Evolutionary conservation across 163 green algal genomes (phyloP).

Genomic region (Coccomyxa subellipsoidea): DNA sequence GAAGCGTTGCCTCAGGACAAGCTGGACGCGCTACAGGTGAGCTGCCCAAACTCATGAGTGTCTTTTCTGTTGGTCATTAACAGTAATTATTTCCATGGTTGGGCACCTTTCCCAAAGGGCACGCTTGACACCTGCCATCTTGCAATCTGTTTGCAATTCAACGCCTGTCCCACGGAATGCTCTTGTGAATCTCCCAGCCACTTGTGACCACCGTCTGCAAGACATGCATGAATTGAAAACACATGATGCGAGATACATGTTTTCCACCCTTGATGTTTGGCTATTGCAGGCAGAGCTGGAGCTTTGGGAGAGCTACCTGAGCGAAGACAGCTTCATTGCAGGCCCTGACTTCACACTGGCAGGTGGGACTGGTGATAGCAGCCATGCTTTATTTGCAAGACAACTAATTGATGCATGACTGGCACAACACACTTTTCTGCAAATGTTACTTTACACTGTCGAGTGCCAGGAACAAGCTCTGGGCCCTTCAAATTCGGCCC

Average conservation of each 20-base stretch:
- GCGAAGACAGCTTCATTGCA: slow-evolving; percentile 14
- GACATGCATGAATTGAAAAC: neutral
- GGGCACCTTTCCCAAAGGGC: too few species aligned
- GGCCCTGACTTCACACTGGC: slow-evolving; percentile 22
- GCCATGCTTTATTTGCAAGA: too few species aligned
- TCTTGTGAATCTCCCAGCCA: too few species aligned
- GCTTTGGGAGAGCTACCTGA: slow-evolving; percentile 25
- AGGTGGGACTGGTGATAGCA: neutral
- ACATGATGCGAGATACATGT: neutral
- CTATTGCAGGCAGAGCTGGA: slow-evolving; percentile 24
- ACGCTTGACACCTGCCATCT: too few species aligned
- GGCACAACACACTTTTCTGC: neutral
- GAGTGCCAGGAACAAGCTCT: neutral
- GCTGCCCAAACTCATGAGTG: neutral
- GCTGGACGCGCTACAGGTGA: neutral
- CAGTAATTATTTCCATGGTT: too few species aligned
- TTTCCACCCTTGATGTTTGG: too few species aligned
- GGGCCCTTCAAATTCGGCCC: neutral
- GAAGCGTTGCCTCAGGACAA: neutral
- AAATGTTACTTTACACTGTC: neutral
- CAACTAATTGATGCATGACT: neutral
- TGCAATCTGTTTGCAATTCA: too few species aligned
- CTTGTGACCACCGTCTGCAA: too few species aligned
- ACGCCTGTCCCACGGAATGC: too few species aligned
- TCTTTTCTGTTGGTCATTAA: neutral